A percentile compares a stretch with the other conserved stretches of the same genome.
Evolutionary conservation across 148 eudicot genomes (phyloP).

Genomic region (Silene uniflora): DNA sequence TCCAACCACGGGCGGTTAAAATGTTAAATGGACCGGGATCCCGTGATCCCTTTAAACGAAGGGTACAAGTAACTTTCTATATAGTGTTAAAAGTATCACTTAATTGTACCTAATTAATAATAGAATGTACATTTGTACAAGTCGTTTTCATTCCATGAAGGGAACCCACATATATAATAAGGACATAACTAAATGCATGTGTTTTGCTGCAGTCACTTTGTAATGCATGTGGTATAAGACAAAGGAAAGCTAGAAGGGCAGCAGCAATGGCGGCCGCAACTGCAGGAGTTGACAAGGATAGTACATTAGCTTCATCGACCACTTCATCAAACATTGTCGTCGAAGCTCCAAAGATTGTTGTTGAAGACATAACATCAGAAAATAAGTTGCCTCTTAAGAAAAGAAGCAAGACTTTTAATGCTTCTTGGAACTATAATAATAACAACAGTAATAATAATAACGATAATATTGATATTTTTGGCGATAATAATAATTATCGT

Average conservation of each 20-base stretch:
- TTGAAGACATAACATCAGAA: constrained; percentile 20
- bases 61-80: neutral
- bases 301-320: neutral
- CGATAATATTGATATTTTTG: neutral
- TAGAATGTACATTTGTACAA: neutral
- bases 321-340: neutral
- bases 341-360: constrained; percentile 14
- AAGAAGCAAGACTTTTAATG: constrained; percentile 28
- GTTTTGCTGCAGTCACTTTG: constrained; percentile 46
- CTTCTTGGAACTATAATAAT: constrained; percentile 8
- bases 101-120: neutral
- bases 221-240: constrained; percentile 62
- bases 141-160: neutral
- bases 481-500: neutral
- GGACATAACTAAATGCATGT: neutral
- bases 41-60: too few relatives aligned
- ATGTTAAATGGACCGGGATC: too few relatives aligned
- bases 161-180: neutral
- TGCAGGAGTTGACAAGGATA: constrained; percentile 15
- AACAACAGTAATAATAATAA: neutral
- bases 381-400: constrained; percentile 30
- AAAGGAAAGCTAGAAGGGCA: constrained; percentile 55
- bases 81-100: neutral
- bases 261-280: constrained; percentile 45
- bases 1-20: too few relatives aligned